A percentile compares a stretch with the other conserved stretches of the same genome.
Conservation (phyloP, 164 flowering plant genomes). For the Stephania cephalantha region DNA sequence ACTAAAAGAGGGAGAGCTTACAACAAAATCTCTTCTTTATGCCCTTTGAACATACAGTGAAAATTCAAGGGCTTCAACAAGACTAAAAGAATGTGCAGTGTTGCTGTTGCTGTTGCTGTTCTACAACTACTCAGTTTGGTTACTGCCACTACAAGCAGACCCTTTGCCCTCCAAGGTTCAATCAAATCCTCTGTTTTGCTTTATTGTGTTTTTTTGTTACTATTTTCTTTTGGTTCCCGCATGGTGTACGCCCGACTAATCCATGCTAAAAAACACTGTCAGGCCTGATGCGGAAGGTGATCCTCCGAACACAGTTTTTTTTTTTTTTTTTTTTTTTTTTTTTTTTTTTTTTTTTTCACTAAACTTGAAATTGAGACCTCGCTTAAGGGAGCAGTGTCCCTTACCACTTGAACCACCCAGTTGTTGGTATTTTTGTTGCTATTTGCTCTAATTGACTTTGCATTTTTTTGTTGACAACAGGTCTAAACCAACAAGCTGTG, state of each 20-base stretch:
- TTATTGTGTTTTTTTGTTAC: background rate
- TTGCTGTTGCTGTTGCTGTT: constrained; percentile 3
- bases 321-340: too few relatives aligned
- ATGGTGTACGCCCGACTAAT: too few relatives aligned
- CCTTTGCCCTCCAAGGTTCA: constrained; percentile 2
- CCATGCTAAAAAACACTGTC: too few relatives aligned
- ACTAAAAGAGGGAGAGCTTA: background rate
- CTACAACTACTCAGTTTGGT: constrained; percentile 19
- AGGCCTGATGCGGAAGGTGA: too few relatives aligned
- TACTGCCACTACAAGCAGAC: constrained; percentile 21
- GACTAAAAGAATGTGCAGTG: background rate
- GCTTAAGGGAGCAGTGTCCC: too few relatives aligned
- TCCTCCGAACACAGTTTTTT: too few relatives aligned
- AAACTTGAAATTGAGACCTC: too few relatives aligned
- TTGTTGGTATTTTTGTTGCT: background rate
- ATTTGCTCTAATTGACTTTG: background rate
- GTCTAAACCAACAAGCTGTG: constrained; percentile 8
- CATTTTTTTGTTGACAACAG: constrained; percentile 14
- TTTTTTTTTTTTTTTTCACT: too few relatives aligned
- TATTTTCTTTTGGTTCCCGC: too few relatives aligned
- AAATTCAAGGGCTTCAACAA: background rate
- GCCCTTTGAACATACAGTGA: background rate
- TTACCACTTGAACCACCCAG: too few relatives aligned
- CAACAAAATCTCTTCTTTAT: background rate
- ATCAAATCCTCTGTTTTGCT: background rate